Evolutionary conservation across 148 eudicot species (phyloP).

Genomic region (Camellia sinensis): DNA sequence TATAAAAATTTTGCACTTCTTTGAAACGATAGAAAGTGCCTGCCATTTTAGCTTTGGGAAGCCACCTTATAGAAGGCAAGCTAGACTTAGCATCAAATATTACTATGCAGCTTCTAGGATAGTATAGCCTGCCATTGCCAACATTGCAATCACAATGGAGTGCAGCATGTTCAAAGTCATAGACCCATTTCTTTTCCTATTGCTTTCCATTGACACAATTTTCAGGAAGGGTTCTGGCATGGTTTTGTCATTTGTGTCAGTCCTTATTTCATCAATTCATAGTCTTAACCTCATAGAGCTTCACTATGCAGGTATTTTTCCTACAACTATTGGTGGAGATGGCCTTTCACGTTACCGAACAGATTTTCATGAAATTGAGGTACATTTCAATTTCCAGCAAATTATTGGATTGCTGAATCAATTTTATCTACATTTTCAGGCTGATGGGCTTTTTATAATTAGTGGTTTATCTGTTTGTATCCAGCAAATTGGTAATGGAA

Average conservation of each 20-base stretch:
- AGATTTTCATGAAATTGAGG: constrained; percentile 92
- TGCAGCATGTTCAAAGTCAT: neutral
- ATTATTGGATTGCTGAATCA: neutral
- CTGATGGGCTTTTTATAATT: neutral
- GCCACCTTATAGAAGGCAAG: neutral
- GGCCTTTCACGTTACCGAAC: constrained; percentile 67
- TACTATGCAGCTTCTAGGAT: neutral
- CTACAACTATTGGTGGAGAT: constrained; percentile 50
- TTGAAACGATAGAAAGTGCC: neutral
- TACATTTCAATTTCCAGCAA: constrained; percentile 12
- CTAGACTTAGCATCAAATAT: neutral
- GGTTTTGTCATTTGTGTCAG: too few species aligned
- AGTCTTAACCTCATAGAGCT: neutral
- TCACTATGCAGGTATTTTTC: constrained; percentile 42
- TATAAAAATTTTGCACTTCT: neutral
- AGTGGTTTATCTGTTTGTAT: constrained; percentile 11
- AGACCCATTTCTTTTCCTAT: neutral
- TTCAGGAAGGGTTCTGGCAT: neutral
- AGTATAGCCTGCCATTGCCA: neutral
- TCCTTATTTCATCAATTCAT: neutral
- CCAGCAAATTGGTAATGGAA: constrained; percentile 88
- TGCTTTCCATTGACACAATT: neutral
- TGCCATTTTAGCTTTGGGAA: neutral
- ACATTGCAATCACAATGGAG: neutral
- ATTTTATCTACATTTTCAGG: neutral